Evolutionary conservation across 2,329 filamentous ascomycete genomes (phyloP), one percentile per base, ranked within the genome.

Genomic region (Cladophialophora bantiana): DNA sequence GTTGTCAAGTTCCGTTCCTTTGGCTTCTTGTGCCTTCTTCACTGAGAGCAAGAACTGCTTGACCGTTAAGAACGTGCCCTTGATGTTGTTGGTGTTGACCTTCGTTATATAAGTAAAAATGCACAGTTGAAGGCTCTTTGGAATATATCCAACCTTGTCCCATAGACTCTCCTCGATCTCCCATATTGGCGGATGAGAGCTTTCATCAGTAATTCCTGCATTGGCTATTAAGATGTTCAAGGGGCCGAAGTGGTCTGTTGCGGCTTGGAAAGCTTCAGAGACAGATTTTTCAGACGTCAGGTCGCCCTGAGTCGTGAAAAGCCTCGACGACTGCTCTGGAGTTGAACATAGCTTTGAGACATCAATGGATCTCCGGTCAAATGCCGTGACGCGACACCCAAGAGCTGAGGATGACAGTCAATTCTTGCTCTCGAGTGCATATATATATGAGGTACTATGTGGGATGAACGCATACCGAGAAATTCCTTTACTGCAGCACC

Each of bases 381-480:
- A 84, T 12, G 83, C 83, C 45, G 84, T 83, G 32, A 86, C 84
- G 73, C 81, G 83, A 75, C 84, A 86, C 58, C 84, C 84, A 71
- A 83, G 81, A 31, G 78, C 84, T 85, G 70, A 53, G 66, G 53
- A 68, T 15, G 32, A n/a, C 36, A 9, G 31, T 67, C 38, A 67
- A 48, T 6, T n/a, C 7, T 4, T 35, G 34, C 31, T 20, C n/a
- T 20, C 10, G 7, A 48, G 15, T 18, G 20, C 55, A 31, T 42
- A 5, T n/a, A 42, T 18, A n/a, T 40, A 34, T 54, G 26, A 34
- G 7, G 36, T 42, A 13, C n/a, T 38, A 52, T 48, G 20, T 64
- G 7, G 34, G 9, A 31, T 9, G 42, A 7, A 45, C 10, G 13
- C 78, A 52, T 77, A 86, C 84, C 79, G 63, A 86, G 73, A 59